Evolutionary conservation across 2,329 filamentous ascomycete genomes (phyloP).

Genomic region (Coleophoma eucalyptorum): DNA sequence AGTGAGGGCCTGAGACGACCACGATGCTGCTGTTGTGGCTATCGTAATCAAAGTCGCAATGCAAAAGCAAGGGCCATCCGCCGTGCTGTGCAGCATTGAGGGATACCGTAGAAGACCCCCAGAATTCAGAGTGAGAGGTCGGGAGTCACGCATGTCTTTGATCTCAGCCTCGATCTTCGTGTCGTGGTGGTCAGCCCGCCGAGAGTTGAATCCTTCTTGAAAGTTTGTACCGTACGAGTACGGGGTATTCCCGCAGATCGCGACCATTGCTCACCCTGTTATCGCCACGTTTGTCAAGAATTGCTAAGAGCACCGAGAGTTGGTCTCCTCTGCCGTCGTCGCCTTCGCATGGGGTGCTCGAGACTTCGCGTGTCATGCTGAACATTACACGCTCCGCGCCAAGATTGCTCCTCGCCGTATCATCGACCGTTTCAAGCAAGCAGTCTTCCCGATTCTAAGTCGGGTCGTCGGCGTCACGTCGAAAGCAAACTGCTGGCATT

Average conservation of each 20-base stretch:
- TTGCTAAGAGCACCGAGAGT: background rate
- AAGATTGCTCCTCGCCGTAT: too few species aligned
- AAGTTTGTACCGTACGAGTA: background rate
- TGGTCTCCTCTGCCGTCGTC: background rate
- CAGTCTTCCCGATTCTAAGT: background rate
- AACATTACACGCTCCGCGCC: background rate
- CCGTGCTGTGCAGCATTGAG: constrained; percentile 16
- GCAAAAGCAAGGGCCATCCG: constrained; percentile 14
- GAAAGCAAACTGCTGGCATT: too few species aligned
- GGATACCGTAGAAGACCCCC: background rate
- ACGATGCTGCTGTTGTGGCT: too few species aligned
- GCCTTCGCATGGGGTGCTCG: background rate
- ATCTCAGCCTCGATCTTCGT: constrained; percentile 1
- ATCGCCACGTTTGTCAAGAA: background rate
- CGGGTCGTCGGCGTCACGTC: constrained; percentile 7
- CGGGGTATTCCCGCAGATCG: background rate
- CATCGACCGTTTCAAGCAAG: too few species aligned
- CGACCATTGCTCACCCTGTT: background rate
- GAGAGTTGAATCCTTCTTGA: background rate
- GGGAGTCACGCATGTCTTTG: background rate
- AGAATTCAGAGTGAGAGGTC: too few species aligned
- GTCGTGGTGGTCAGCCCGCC: background rate
- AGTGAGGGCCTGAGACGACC: background rate
- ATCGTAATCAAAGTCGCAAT: constrained; percentile 5
- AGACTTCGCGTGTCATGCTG: background rate